Conservation (phyloP, 2,329 filamentous ascomycete species). For the Chaetomiaceae sp. region DNA sequence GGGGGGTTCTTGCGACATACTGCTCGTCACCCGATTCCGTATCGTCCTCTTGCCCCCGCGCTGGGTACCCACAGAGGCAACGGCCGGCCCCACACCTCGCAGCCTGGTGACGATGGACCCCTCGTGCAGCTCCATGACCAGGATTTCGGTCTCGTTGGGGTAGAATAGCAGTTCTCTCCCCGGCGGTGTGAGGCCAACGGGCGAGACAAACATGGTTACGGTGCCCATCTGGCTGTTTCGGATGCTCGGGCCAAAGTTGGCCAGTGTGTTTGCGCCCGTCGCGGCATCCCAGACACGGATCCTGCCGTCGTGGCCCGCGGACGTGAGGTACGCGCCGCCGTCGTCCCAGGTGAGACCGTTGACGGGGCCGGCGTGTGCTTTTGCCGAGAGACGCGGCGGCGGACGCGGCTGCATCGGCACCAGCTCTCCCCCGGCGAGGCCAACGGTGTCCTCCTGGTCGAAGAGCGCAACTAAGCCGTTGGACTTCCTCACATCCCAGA, state of each 20-base stretch:
- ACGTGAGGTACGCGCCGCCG: slow-evolving; percentile 71
- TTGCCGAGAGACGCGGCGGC: slow-evolving; percentile 43
- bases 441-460: slow-evolving; percentile 78
- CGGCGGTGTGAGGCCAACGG: slow-evolving; percentile 51
- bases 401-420: slow-evolving; percentile 27
- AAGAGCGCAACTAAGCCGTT: slow-evolving; percentile 71
- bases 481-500: slow-evolving; percentile 84
- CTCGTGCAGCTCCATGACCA: slow-evolving; percentile 74
- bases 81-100: slow-evolving; percentile 55
- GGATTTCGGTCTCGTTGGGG: slow-evolving; percentile 75
- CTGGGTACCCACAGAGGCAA: slow-evolving; percentile 41
- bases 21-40: slow-evolving; percentile 63
- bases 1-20: no score
- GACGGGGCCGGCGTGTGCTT: slow-evolving; percentile 75
- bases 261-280: slow-evolving; percentile 79
- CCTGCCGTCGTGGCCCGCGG: slow-evolving; percentile 75
- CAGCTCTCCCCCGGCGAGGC: slow-evolving; percentile 45
- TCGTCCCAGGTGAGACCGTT: slow-evolving; percentile 84
- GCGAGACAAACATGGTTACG: slow-evolving; percentile 59
- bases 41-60: slow-evolving; percentile 53
- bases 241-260: slow-evolving; percentile 78
- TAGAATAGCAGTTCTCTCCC: slow-evolving; percentile 69
- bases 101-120: slow-evolving; percentile 69
- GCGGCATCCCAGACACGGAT: slow-evolving; percentile 83
- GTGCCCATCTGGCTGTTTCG: slow-evolving; percentile 66